These are phyloP conservation scores for Bidens hawaiensis DNA, from an alignment of 140 eudicot genomes.

Conservation along the genomic window DNA sequence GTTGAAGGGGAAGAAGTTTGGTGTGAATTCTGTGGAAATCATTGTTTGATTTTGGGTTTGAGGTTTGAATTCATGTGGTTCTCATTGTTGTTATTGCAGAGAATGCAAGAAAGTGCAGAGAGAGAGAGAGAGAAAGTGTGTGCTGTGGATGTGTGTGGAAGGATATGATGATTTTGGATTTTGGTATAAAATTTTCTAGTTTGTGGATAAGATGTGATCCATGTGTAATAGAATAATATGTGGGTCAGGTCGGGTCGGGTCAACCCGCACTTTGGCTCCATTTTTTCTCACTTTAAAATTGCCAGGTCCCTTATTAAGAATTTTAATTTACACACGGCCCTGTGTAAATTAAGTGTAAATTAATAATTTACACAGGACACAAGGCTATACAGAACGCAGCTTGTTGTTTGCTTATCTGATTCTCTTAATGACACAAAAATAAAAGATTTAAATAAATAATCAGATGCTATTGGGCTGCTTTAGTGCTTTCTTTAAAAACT, in stretches of 20 bases:
- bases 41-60: slow-evolving; percentile 10
- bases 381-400: no score
- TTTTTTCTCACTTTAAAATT: no score
- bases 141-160: neutral
- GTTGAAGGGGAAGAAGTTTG: slow-evolving; percentile 33
- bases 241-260: slow-evolving; percentile 6
- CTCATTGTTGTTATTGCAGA: slow-evolving; percentile 3
- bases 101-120: slow-evolving; percentile 5
- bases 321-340: neutral
- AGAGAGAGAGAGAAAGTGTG: neutral
- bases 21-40: slow-evolving; percentile 44
- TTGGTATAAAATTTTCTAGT: slow-evolving; percentile 3
- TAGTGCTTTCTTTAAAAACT: no score
- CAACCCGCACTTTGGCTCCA: no score
- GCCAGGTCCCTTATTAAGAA: neutral
- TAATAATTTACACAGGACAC: no score
- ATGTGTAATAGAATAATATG: neutral
- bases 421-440: no score
- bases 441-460: no score
- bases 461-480: no score
- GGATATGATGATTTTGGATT: neutral
- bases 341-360: no score
- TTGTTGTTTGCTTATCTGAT: no score
- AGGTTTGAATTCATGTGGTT: slow-evolving; percentile 9
- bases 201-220: slow-evolving; percentile 17